These are phyloP conservation scores for Uronychia setigera DNA, from an alignment of 73 alveolate genomes.

Conservation along the genomic window DNA sequence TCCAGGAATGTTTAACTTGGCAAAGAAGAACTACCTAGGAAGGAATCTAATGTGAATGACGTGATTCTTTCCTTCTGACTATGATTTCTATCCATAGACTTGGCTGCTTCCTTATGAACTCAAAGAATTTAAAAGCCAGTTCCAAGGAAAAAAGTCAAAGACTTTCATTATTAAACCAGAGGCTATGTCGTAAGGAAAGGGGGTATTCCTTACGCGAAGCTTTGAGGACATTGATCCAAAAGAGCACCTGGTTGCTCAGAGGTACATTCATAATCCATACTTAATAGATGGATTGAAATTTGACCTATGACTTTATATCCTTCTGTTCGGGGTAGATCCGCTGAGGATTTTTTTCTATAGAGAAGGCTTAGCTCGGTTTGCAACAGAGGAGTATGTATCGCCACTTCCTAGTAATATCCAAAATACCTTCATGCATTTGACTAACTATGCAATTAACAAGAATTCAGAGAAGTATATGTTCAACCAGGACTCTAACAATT, in stretches of 20 bases:
- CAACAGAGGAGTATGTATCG: conserved; percentile 81
- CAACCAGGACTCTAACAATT: conserved; percentile 75
- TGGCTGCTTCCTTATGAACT: conserved; percentile 81
- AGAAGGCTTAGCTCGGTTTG: conserved; percentile 92
- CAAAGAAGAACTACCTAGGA: too few relatives aligned
- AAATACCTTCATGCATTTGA: conserved; percentile 82
- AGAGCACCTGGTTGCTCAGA: conserved; percentile 88
- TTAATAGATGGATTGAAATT: conserved; percentile 91
- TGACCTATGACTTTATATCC: conserved; percentile 89
- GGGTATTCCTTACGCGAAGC: conserved; percentile 85
- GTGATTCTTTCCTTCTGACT: conserved; percentile 57
- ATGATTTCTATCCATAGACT: conserved; percentile 71
- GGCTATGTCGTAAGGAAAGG: conserved; percentile 91
- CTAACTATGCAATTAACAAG: too few relatives aligned
- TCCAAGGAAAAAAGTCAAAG: conserved; percentile 43
- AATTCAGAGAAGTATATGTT: conserved; percentile 93
- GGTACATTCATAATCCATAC: conserved; percentile 87
- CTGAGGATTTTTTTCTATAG: conserved; percentile 85
- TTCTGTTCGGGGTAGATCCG: conserved; percentile 87
- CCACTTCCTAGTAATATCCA: conserved; percentile 52
- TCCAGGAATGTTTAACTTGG: conserved; percentile 84
- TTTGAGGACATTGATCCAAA: conserved; percentile 82
- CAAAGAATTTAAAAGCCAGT: conserved; percentile 44
- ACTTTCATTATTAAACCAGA: conserved; percentile 91
- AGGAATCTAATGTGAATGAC: conserved; percentile 75